Base-by-base conservation (phyloP, 2,329 filamentous ascomycete genomes). In the Penicillium rolfsii region DNA sequence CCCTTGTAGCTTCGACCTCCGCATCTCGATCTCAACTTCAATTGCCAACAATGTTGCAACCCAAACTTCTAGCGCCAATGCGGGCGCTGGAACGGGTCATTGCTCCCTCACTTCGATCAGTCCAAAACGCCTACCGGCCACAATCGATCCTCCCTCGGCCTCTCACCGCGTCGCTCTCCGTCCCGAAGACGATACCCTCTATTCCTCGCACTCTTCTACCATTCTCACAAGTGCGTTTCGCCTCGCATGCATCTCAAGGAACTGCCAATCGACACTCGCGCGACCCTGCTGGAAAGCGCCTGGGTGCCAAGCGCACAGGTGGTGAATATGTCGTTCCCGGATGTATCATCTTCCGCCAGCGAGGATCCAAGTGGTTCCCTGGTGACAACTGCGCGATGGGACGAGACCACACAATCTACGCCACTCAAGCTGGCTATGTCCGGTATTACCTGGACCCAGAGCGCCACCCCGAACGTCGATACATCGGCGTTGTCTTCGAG, bases 331-430 rank as follows among this genome's bases (percentile, higher is more conserved):
- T 99, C 38, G 90, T 97, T 60, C 90, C 93, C 4, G 95, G 95
- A 57, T 98, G 97, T 82, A 99, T 99, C 79, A 91, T 99, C 80
- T 99, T 95, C 86, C 93, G 92, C 76, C 95, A 99, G 79, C 89
- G 94, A 72, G 95, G 95, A 70, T 96, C 95, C 4, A 86, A 89
- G 72, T 99, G 95, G 95, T 94, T 89, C 76, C 90, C 95, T 0
- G 95, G 95, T 71, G 95, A 98, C 76, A 98, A 99, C 80, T 91
- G 91, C 77, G 91, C 89, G 71, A 94, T 98, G 83, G 95, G 95
- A 54, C 90, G 95, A 63, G 93, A 99, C 77, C 95, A 98, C 82
- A 98, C 94, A 54, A 96, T 99, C 75, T 96, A 91, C 78, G 88
- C 95, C 56, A 89, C 88, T 61, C 86, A 90, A 58, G 84, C 89